Base-by-base conservation (phyloP, 2,329 filamentous ascomycete species). In the Mycosphaerelloides madeirae region DNA sequence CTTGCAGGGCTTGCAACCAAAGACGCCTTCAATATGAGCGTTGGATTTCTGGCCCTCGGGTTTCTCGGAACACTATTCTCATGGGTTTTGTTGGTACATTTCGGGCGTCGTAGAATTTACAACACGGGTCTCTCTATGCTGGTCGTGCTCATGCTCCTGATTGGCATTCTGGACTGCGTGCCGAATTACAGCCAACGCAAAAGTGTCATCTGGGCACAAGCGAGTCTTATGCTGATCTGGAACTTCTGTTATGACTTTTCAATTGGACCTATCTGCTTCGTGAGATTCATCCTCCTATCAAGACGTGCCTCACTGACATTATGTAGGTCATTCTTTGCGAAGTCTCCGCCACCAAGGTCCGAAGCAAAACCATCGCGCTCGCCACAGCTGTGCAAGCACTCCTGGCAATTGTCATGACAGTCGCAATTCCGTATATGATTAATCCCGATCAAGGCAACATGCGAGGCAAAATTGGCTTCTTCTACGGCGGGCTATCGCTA, bases 21-120 rank as follows among this genome's bases (percentile, higher is more conserved):
- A 7, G 49, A 68, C 36, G 68, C 69, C 1, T 69, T 68, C 56
- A 56, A 56, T 35, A 65, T 73, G 64, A 63, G 65, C 31, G 50
- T 73, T 8, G 70, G 66, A 3, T 62, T 68, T 29, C 65, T 67
- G 3, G 69, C 65, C 0, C 57, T 73, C 2, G 70, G 68, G 3
- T 63, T 73, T 15, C 29, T 70, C 2, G 69, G 70, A 0, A 72
- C 69, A 1, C 58, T 61, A 14, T 54, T 67, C 29, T 68, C 69
- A 0, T 74, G 70, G 70, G 52, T 61, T 12, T 46, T 71, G 2
- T 50, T 72, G 1, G 53, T 62, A 3, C 58, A 59, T 6, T 57
- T 66, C 29, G 70, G 70, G 11, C 65, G 70, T 3, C 59, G 69
- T 14, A 58, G 56, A 1, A 64, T 70, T 35, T 72, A 71, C 44